Conservation (phyloP, 2,329 filamentous ascomycete species). For the Penicillium sp. region DNA sequence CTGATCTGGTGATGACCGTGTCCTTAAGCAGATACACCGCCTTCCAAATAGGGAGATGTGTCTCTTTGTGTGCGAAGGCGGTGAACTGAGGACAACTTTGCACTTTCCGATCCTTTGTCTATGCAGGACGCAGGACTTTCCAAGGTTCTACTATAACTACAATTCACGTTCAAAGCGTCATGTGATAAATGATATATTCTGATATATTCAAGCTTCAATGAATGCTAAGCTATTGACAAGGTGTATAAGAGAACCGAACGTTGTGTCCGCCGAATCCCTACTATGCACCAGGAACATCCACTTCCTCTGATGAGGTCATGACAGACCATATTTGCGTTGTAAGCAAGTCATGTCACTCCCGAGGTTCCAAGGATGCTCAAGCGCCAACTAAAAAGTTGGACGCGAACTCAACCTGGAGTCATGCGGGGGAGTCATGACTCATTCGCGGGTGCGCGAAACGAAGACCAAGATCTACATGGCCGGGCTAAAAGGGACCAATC, state of each 20-base stretch:
- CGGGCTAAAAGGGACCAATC: constrained; percentile 40
- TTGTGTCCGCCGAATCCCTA: constrained; percentile 13
- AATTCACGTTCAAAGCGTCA: neutral
- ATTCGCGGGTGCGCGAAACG: constrained; percentile 18
- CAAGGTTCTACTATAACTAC: neutral
- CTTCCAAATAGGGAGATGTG: constrained; percentile 15
- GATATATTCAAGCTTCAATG: neutral
- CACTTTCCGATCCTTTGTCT: neutral
- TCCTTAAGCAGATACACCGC: constrained; percentile 35
- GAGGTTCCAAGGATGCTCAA: constrained; percentile 35
- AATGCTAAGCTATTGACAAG: neutral
- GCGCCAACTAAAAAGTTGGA: constrained; percentile 25
- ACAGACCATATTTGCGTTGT: constrained; percentile 18
- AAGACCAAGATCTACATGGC: constrained; percentile 29
- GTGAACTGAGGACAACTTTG: constrained; percentile 19
- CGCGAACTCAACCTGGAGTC: constrained; percentile 36
- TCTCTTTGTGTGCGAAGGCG: constrained; percentile 13
- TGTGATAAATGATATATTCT: neutral
- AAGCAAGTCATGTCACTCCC: neutral
- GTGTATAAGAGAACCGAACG: constrained; percentile 5
- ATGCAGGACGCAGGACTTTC: neutral
- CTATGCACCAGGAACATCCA: constrained; percentile 7
- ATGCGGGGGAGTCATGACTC: constrained; percentile 13
- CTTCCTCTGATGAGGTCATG: neutral
- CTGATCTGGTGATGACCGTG: constrained; percentile 38